Conservation (phyloP, 2,329 filamentous ascomycete genomes). For the Colletotrichum shisoi region DNA sequence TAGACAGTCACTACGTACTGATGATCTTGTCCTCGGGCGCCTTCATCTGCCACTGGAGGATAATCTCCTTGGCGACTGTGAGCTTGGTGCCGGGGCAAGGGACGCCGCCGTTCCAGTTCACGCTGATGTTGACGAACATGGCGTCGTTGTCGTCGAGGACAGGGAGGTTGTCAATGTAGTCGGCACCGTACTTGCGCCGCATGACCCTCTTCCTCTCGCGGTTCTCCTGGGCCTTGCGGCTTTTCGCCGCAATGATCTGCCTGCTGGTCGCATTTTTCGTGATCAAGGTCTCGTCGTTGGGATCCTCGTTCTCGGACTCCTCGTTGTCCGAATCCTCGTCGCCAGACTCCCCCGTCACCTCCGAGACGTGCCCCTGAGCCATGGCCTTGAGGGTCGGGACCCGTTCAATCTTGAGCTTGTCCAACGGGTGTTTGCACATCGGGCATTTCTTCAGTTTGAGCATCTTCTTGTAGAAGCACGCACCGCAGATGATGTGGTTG, state of each 20-base stretch:
- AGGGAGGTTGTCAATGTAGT: conserved; percentile 41
- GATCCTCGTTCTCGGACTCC: background rate
- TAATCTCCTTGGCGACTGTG: conserved; percentile 44
- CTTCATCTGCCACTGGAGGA: conserved; percentile 46
- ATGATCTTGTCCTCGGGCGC: conserved; percentile 52
- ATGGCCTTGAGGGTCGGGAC: background rate
- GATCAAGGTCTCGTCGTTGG: background rate
- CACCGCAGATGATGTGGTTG: background rate
- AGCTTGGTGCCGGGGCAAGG: conserved; percentile 47
- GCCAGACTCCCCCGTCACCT: too few relatives aligned
- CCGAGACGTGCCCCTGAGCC: background rate
- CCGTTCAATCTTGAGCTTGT: fast-evolving
- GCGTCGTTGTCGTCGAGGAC: background rate
- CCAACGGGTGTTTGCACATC: background rate
- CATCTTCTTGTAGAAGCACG: background rate
- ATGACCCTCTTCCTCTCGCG: background rate
- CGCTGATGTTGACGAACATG: background rate
- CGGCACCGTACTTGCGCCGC: conserved; percentile 40
- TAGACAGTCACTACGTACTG: conserved; percentile 42
- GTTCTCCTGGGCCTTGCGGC: background rate
- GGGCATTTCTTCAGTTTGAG: background rate
- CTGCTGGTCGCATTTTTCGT: too few relatives aligned
- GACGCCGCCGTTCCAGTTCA: conserved; percentile 13
- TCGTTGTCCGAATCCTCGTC: too few relatives aligned
- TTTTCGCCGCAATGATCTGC: background rate